Evolutionary conservation across 2,329 filamentous ascomycete species (phyloP), one percentile per base, ranked within the genome.

Genomic region (Fusarium nurragi): DNA sequence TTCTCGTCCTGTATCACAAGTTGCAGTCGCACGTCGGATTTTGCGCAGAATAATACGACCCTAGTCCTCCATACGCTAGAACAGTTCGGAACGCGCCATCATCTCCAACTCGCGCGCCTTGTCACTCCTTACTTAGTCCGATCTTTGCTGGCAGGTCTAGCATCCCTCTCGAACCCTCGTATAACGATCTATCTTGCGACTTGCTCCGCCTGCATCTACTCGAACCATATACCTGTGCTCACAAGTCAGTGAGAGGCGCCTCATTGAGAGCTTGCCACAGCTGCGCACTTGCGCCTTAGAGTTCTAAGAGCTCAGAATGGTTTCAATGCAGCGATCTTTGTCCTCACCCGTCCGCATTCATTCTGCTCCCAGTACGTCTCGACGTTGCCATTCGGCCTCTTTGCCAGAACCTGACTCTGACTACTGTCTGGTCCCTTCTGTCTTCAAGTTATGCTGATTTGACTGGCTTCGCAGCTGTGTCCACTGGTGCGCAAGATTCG

Each of bases 341-440:
- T 88, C 87, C 68, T 88, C 87, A 76, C 84, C 86, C 71, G 85
- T 86, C 77, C 83, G 83, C 78, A 80, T 83, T 68, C 81, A 83
- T 72, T 80, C 84, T 68, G 83, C 84, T 77, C 79, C 83, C 73
- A 82, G 87, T 89, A 88, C 76, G 87, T 89, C 68, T 47, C 59
- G 61, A 48, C 64, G 58, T 55, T 56, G 54, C 64, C 52, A 49
- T 50, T 43, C 43, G 50, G 49, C 26, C 18, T 21, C 34, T 26
- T 36, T 22, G 36, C 39, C 45, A 46, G 36, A 41, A 41, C 30
- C 21, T 36, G 41, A 36, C 67, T 64, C 58, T 34, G 32, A n/a
- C 16, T n/a, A n/a, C 32, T 34, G 32, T 34, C n/a, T 55, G 54
- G 58, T 45, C 63, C 22, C 39, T 26, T 22, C 18, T 40, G 19